phyloP scores from a whole-genome alignment of 139 green algal species.

The Limnomonas spitsbergensis region DNA sequence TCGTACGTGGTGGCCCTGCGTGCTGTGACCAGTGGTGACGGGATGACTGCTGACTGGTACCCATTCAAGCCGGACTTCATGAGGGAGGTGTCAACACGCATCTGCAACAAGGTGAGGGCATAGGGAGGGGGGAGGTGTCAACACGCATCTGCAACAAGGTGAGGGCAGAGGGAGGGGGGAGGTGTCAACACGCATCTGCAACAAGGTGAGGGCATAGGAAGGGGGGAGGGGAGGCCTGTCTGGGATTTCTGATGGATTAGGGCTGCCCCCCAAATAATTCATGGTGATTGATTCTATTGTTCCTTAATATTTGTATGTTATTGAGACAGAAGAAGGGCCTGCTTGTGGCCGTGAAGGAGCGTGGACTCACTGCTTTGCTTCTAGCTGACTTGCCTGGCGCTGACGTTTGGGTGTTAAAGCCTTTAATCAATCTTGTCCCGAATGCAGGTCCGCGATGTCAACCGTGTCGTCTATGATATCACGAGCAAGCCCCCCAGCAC shows the following conservation, averaged over 20 bases:
- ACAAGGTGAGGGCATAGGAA: slow-evolving; percentile 61
- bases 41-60: slow-evolving; percentile 99
- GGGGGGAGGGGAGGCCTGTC: slow-evolving; percentile 62
- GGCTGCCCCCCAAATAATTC: too few relatives aligned
- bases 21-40: slow-evolving; percentile 84
- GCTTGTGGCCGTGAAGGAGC: too few relatives aligned
- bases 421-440: too few relatives aligned
- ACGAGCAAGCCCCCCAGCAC: slow-evolving; percentile 96
- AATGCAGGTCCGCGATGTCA: slow-evolving; percentile 74
- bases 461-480: slow-evolving; percentile 98
- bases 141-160: slow-evolving; percentile 94
- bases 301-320: too few relatives aligned
- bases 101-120: slow-evolving; percentile 86
- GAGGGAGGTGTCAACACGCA: slow-evolving; percentile 78
- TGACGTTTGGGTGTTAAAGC: too few relatives aligned
- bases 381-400: too few relatives aligned
- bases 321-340: too few relatives aligned
- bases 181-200: slow-evolving; percentile 91
- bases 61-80: slow-evolving; percentile 91
- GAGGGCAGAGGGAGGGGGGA: slow-evolving; percentile 49
- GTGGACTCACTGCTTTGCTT: too few relatives aligned
- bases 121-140: slow-evolving; percentile 71
- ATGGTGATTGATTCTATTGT: too few relatives aligned
- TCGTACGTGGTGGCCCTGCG: slow-evolving; percentile 89
- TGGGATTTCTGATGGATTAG: not conserved